These are phyloP conservation scores for Amyloporia xantha DNA, from an alignment of 768 basidiomycete genomes.

Conservation along the genomic window DNA sequence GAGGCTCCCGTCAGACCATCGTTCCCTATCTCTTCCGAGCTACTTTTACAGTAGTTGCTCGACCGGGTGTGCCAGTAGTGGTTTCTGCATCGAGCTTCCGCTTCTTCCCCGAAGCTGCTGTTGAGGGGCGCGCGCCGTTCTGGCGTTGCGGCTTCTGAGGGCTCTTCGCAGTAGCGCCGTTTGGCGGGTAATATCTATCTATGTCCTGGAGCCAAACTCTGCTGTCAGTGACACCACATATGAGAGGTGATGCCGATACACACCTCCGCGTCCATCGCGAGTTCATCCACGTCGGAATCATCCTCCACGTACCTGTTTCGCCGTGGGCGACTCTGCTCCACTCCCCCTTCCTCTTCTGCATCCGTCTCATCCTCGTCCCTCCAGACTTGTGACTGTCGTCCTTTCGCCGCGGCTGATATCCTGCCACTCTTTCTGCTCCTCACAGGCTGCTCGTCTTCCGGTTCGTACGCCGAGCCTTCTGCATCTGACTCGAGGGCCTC, in stretches of 20 bases:
- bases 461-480: slow-evolving; percentile 10
- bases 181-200: not conserved
- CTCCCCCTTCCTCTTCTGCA: slow-evolving; percentile 12
- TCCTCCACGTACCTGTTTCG: slow-evolving; percentile 9
- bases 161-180: not conserved
- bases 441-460: slow-evolving; percentile 13
- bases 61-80: not conserved
- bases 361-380: slow-evolving; percentile 14
- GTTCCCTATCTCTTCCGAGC: slow-evolving; percentile 9
- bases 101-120: slow-evolving; percentile 11
- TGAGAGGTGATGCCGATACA: slow-evolving; percentile 6
- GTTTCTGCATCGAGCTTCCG: slow-evolving; percentile 15
- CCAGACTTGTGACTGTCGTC: slow-evolving; percentile 25
- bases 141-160: not conserved
- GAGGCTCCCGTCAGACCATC: too few species aligned
- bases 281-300: slow-evolving; percentile 50
- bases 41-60: slow-evolving; percentile 7
- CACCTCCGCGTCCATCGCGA: slow-evolving; percentile 58
- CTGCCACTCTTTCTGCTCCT: slow-evolving; percentile 26
- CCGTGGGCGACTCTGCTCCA: slow-evolving; percentile 6
- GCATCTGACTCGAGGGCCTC: slow-evolving; percentile 12
- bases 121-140: not conserved
- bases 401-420: slow-evolving; percentile 14
- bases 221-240: not conserved
- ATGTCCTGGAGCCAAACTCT: slow-evolving; percentile 1